Conservation (phyloP, 495 filamentous ascomycete species). For the Lineolata rhizophorae region DNA sequence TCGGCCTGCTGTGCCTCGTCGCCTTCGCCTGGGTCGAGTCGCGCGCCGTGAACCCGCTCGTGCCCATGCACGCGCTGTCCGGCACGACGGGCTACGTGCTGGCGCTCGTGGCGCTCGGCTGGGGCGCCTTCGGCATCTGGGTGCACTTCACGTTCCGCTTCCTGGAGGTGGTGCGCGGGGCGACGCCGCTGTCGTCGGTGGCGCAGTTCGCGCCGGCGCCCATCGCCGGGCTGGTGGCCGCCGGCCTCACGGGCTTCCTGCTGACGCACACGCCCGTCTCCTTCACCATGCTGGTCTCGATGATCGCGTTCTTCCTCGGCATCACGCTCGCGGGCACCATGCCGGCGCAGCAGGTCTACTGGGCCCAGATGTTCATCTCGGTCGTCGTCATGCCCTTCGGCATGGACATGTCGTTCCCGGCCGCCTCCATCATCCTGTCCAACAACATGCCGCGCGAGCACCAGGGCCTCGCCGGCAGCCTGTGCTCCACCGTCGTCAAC, state of each 20-base stretch:
- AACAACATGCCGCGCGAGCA: conserved; percentile 14
- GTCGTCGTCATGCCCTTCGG: conserved; percentile 16
- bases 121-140: conserved; percentile 16
- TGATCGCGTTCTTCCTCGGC: conserved; percentile 13
- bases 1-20: conserved; percentile 10
- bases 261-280: conserved; percentile 13
- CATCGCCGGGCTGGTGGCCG: conserved; percentile 10
- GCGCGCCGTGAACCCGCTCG: conserved; percentile 9
- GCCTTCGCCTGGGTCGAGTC: conserved; percentile 12
- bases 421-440: conserved; percentile 13
- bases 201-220: conserved; percentile 11
- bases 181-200: conserved; percentile 7
- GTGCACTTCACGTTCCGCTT: conserved; percentile 12
- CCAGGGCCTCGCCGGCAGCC: conserved; percentile 12
- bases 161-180: conserved; percentile 6
- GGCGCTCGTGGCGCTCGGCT: conserved; percentile 11
- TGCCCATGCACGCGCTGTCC: conserved; percentile 11
- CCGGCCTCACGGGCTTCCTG: conserved; percentile 12
- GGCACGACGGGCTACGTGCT: conserved; percentile 12
- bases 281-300: conserved; percentile 13
- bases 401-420: conserved; percentile 17
- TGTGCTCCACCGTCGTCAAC: conserved; percentile 14
- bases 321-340: conserved; percentile 8
- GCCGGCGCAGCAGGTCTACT: conserved; percentile 12
- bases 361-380: conserved; percentile 13